Conservation (phyloP, 2,329 filamentous ascomycete species). For the Fusarium aywerte region DNA sequence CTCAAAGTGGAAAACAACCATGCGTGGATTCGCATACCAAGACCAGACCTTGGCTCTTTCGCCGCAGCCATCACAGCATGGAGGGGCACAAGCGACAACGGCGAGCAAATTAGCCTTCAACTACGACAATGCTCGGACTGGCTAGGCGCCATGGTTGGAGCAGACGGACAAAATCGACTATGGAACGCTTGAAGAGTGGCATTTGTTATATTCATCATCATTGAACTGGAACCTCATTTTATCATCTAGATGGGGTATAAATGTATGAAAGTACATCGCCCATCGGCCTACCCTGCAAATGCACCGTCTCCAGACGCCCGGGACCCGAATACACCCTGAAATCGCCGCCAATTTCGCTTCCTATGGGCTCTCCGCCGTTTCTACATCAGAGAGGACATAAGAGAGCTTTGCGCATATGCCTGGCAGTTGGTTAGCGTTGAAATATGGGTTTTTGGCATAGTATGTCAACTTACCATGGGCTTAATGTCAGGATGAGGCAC, state of each 20-base stretch:
- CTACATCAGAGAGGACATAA: slow-evolving; percentile 81
- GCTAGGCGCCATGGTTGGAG: slow-evolving; percentile 69
- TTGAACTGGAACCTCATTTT: slow-evolving; percentile 35
- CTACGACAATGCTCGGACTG: slow-evolving; percentile 71
- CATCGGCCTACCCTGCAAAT: slow-evolving; percentile 42
- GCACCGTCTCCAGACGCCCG: slow-evolving; percentile 45
- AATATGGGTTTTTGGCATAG: background rate
- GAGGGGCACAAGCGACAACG: slow-evolving; percentile 59
- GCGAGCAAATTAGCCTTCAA: slow-evolving; percentile 62
- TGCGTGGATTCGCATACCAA: slow-evolving; percentile 73
- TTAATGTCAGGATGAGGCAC: slow-evolving; percentile 96
- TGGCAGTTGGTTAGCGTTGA: slow-evolving; percentile 50
- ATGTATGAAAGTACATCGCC: slow-evolving; percentile 44
- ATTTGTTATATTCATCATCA: slow-evolving; percentile 30
- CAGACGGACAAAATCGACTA: slow-evolving; percentile 55
- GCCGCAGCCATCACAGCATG: slow-evolving; percentile 74
- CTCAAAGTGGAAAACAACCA: slow-evolving; percentile 67
- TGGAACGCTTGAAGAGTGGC: slow-evolving; percentile 56
- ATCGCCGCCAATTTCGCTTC: slow-evolving; percentile 32
- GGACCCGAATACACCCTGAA: slow-evolving; percentile 34
- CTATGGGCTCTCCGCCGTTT: slow-evolving; percentile 25
- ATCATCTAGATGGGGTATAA: slow-evolving; percentile 45
- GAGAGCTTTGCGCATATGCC: slow-evolving; percentile 86
- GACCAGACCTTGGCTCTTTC: slow-evolving; percentile 68
- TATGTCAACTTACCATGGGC: slow-evolving; percentile 75